Evolutionary conservation across 1,284 basidiomycete genomes (phyloP).

Genomic region (Polyporus tsugae): DNA sequence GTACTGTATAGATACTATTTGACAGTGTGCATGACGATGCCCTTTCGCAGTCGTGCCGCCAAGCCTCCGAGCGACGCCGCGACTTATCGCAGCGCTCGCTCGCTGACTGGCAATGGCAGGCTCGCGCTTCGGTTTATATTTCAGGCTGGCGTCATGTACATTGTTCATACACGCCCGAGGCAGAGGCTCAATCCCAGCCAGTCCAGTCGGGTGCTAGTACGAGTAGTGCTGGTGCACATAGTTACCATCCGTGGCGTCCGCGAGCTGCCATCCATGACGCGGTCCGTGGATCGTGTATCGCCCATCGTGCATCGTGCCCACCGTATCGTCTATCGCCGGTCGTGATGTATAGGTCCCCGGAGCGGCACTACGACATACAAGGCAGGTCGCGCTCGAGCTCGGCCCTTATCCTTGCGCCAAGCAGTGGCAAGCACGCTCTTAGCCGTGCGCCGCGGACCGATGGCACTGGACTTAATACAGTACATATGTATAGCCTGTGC

Average conservation of each 20-base stretch:
- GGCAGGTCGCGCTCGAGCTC: neutral
- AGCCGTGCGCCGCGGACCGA: neutral
- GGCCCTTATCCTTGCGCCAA: neutral
- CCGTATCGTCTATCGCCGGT: neutral
- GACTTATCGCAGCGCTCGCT: neutral
- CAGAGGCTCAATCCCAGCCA: neutral
- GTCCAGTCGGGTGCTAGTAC: neutral
- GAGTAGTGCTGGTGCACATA: neutral
- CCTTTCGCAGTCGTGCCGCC: neutral
- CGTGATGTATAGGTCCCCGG: slow-evolving; percentile 11
- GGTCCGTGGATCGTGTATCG: slow-evolving; percentile 4
- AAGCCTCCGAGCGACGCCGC: neutral
- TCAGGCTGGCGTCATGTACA: neutral
- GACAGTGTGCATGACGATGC: neutral
- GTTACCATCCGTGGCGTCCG: slow-evolving; percentile 7
- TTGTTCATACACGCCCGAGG: neutral
- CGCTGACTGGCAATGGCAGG: neutral
- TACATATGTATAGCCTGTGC: neutral
- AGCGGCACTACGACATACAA: slow-evolving; percentile 11
- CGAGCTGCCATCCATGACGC: slow-evolving; percentile 1
- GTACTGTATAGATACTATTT: slow-evolving; percentile 5
- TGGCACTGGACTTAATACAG: neutral
- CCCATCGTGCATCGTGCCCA: neutral
- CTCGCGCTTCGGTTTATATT: neutral
- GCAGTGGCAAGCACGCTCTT: neutral